Conservation (phyloP, 257 asterid genomes). For the Jasminum sambac region DNA sequence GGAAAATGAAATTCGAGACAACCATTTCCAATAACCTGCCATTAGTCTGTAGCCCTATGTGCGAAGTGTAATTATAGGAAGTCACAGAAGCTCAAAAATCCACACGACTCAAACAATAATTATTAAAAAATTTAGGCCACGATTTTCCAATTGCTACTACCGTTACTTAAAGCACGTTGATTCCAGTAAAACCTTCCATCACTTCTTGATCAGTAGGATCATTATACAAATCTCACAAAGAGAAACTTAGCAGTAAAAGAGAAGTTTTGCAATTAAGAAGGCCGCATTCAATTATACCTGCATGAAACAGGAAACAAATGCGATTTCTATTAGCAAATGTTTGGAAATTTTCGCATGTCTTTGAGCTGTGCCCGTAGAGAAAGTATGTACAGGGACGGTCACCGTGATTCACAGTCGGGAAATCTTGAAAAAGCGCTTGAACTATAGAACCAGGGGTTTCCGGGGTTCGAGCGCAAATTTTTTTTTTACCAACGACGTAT, state of each 20-base stretch:
- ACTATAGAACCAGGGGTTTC: too few species aligned
- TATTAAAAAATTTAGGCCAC: constrained; percentile 17
- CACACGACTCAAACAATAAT: too few species aligned
- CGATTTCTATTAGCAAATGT: not conserved
- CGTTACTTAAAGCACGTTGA: too few species aligned
- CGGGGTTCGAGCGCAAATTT: too few species aligned
- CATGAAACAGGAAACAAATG: not conserved
- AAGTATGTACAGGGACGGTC: too few species aligned
- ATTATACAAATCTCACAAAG: too few species aligned
- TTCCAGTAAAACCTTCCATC: constrained; percentile 20
- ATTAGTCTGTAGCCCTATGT: constrained; percentile 11
- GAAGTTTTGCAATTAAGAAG: not conserved
- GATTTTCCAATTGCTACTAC: too few species aligned
- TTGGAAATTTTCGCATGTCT: not conserved
- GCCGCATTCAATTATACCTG: not conserved
- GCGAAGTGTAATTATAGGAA: not conserved
- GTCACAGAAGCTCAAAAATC: not conserved
- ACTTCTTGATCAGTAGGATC: not conserved
- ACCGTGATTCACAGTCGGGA: too few species aligned
- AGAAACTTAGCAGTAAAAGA: not conserved
- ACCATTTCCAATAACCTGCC: constrained; percentile 25
- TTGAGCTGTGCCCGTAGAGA: not conserved
- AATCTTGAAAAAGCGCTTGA: too few species aligned
- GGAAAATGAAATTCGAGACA: not conserved
- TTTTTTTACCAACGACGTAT: too few species aligned